Conservation (phyloP, 2,329 filamentous ascomycete genomes). For the Graphilbum ipis-grandicollis region DNA sequence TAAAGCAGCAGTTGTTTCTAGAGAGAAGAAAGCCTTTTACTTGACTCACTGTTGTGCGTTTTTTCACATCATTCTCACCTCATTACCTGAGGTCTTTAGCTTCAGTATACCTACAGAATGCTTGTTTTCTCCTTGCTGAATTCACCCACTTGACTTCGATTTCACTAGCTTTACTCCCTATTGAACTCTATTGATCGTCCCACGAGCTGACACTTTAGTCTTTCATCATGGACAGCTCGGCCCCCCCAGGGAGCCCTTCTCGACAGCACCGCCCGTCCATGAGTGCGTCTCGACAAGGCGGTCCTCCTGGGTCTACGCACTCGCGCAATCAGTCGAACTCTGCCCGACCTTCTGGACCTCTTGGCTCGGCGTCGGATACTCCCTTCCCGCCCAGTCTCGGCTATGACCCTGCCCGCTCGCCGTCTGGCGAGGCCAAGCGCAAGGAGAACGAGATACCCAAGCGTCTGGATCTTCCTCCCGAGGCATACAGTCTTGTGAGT, state of each 20-base stretch:
- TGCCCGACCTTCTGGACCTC: background rate
- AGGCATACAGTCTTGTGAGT: constrained; percentile 31
- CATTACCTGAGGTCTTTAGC: too few species aligned
- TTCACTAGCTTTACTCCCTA: too few species aligned
- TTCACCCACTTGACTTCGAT: too few species aligned
- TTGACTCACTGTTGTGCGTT: too few species aligned
- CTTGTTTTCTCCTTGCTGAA: too few species aligned
- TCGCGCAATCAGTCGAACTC: background rate
- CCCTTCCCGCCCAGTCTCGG: constrained; percentile 16
- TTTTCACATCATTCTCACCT: too few species aligned
- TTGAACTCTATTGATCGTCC: too few species aligned
- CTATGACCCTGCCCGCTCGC: constrained; percentile 24
- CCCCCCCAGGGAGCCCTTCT: background rate
- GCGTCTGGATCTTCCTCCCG: constrained; percentile 39
- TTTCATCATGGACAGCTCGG: background rate
- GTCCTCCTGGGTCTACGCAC: background rate
- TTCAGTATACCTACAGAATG: too few species aligned
- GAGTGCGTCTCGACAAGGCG: constrained; percentile 1
- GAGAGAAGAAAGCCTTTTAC: too few species aligned
- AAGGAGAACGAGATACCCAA: constrained; percentile 15
- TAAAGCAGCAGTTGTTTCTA: too few species aligned
- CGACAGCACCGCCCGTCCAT: constrained; percentile 3
- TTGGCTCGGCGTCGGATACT: background rate
- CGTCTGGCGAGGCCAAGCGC: constrained; percentile 6
- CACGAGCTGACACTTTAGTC: background rate